Evolutionary conservation across 345 rosid genomes (phyloP), one percentile per base, ranked within the genome.

Genomic region (Gossypium longicalyx): DNA sequence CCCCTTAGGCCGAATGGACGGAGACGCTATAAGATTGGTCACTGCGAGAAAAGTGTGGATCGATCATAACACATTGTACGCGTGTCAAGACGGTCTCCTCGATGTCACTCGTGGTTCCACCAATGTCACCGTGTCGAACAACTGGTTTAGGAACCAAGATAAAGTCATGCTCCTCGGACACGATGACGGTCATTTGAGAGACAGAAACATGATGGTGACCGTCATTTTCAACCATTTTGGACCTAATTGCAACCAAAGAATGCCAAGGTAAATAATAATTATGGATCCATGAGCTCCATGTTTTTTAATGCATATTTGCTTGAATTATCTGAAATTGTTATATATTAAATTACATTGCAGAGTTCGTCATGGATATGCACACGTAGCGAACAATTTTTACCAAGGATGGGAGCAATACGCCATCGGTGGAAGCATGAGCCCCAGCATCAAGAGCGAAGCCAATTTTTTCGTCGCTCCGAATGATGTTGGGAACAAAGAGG

Each of bases 151-250:
- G 62, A 83, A 88, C 76, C 97, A 90, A 16, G 93, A 91, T 81
- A 91, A 93, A 83, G 97, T 91, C 56, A 90, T 91, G 97, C 93
- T 91, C 57, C 89, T 90, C 0, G 91, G 94, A 4, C 93, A 93
- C 38, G 93, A 90, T 64, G 94, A 91, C 64, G 93, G 89, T 6
- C 85, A 74, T 76, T 12, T 71, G 12, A 79, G 87, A 47, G 93
- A 91, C 77, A 83, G 71, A 79, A 80, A 83, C 69, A 90, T 89
- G 94, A 91, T 83, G 79, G 94, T 78, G 16, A 91, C 92, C 7
- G 85, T 91, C 53, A 82, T 81, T 13, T 86, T 86, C 82, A 94
- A 87, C 77, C 94, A 89, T 80, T 92, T 94, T 45, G 93, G 97
- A 48, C 97, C 94, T 16, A 85, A 92, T 22, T 92, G 97, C 81